Conservation (phyloP, 371 early-diverging fungal genomes). For the Mortierella sp. region DNA sequence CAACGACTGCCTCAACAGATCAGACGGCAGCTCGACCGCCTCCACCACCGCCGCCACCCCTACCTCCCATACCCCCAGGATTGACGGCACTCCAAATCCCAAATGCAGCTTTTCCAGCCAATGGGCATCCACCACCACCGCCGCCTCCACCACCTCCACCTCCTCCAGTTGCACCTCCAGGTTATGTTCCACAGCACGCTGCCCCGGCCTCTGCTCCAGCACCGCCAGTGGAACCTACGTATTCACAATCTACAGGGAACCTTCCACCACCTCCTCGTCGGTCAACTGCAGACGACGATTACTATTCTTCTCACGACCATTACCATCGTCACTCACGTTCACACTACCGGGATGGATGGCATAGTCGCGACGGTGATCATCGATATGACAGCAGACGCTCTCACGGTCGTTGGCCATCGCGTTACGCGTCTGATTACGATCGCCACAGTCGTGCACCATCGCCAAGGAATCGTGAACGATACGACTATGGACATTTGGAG, state of each 20-base stretch:
- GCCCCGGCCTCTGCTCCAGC: background rate
- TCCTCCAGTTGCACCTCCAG: constrained; percentile 22
- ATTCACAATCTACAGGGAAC: constrained; percentile 14
- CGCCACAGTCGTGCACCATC: constrained; percentile 36
- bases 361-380: constrained; percentile 21
- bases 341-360: constrained; percentile 30
- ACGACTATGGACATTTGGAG: constrained; percentile 24
- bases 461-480: constrained; percentile 24
- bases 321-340: constrained; percentile 33
- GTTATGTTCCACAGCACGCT: constrained; percentile 10
- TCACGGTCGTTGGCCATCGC: constrained; percentile 24
- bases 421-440: constrained; percentile 28
- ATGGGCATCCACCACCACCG: constrained; percentile 23
- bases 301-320: constrained; percentile 22
- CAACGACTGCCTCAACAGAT: background rate
- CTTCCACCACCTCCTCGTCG: constrained; percentile 35
- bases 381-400: constrained; percentile 32
- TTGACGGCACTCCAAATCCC: background rate
- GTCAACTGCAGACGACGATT: constrained; percentile 41
- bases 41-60: constrained; percentile 24
- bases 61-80: constrained; percentile 8
- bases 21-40: constrained; percentile 1
- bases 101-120: background rate
- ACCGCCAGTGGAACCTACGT: constrained; percentile 7
- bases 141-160: constrained; percentile 36